Evolutionary conservation across 1,284 basidiomycete species (phyloP).

Genomic region (Farysia itapuensis): DNA sequence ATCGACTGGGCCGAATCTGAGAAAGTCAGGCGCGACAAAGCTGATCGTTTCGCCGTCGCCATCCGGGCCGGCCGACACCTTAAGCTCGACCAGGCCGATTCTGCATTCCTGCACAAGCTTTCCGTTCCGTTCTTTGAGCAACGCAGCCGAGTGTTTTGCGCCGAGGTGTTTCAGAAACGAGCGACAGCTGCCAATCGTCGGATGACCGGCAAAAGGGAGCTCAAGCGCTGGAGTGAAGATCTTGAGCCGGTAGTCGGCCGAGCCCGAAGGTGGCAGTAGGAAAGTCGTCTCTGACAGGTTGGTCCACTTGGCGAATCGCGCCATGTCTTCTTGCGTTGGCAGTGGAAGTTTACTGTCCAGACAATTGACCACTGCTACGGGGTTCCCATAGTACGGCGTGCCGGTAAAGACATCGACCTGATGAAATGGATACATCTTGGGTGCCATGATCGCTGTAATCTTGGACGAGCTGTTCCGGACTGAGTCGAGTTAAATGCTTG

Average conservation of each 20-base stretch:
- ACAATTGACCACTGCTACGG: conserved; percentile 48
- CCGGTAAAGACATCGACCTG: conserved; percentile 49
- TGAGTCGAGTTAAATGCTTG: too few species aligned
- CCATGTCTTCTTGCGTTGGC: conserved; percentile 27
- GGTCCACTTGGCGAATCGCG: conserved; percentile 47
- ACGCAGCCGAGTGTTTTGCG: neutral
- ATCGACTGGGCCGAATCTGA: conserved; percentile 26
- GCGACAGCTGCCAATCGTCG: conserved; percentile 46
- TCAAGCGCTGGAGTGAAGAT: conserved; percentile 47
- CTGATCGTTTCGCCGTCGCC: conserved; percentile 6
- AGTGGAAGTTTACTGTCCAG: conserved; percentile 6
- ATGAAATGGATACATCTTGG: conserved; percentile 20
- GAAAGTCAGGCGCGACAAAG: conserved; percentile 36
- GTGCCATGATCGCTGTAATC: too few species aligned
- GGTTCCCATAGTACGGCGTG: conserved; percentile 41
- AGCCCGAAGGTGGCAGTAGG: conserved; percentile 23
- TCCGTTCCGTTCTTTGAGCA: conserved; percentile 5
- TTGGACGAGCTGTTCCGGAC: too few species aligned
- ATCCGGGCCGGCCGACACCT: conserved; percentile 1
- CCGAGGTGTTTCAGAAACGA: conserved; percentile 31
- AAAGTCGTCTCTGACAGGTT: conserved; percentile 54
- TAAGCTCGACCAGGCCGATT: conserved; percentile 32
- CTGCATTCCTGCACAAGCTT: conserved; percentile 45
- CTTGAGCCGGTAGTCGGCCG: conserved; percentile 42
- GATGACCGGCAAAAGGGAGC: conserved; percentile 53